Evolutionary conservation across 495 filamentous ascomycete species (phyloP).

Genomic region (Neurospora pannonica): DNA sequence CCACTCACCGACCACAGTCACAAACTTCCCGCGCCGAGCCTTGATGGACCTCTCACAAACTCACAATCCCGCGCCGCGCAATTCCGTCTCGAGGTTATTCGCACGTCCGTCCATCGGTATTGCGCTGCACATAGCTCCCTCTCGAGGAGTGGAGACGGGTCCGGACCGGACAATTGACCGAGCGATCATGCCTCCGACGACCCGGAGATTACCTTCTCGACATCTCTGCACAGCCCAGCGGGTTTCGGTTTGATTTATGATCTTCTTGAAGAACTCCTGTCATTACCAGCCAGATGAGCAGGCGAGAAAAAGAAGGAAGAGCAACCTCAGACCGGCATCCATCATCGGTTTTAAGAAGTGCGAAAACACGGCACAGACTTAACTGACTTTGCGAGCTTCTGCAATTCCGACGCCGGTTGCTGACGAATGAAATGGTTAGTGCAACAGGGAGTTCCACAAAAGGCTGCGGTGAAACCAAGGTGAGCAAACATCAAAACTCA

Average conservation of each 20-base stretch:
- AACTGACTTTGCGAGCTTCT: too few relatives aligned
- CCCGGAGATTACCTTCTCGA: background rate
- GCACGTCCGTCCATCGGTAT: background rate
- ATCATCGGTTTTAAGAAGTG: too few relatives aligned
- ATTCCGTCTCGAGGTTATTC: background rate
- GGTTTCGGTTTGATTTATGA: too few relatives aligned
- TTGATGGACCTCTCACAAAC: background rate
- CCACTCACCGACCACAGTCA: background rate
- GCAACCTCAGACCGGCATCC: too few relatives aligned
- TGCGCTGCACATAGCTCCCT: too few relatives aligned
- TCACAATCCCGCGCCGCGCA: background rate
- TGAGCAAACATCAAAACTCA: too few relatives aligned
- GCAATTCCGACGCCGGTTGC: too few relatives aligned
- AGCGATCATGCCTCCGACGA: background rate
- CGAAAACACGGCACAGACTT: too few relatives aligned
- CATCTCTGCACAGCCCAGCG: background rate
- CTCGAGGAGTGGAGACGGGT: background rate
- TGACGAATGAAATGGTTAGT: too few relatives aligned
- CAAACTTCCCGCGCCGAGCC: background rate
- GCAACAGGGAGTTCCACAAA: too few relatives aligned
- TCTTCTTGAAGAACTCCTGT: too few relatives aligned
- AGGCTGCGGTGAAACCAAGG: too few relatives aligned
- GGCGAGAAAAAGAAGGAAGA: background rate
- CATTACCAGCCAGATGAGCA: background rate
- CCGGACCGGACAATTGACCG: background rate